Percentiles rank a stretch among this genome's conserved stretches.
phyloP scores from a whole-genome alignment of 2,329 filamentous ascomycete genomes.

The Ophiostoma himal-ulmi region DNA sequence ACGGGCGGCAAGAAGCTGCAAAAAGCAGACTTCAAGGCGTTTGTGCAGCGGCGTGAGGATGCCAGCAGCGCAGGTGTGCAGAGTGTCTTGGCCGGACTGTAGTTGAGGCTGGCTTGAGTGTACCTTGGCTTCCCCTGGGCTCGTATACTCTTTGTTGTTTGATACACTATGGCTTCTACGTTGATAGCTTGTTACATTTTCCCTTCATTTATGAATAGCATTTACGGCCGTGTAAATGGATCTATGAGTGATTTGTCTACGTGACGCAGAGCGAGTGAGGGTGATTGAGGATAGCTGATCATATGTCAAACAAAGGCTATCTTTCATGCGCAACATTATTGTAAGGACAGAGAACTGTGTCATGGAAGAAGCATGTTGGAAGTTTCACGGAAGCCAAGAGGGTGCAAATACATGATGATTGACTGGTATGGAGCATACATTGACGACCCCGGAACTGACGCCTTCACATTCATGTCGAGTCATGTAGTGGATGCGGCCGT shows the following conservation, averaged over 20 bases:
- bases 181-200: slow-evolving; percentile 1
- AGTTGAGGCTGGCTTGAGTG: background rate
- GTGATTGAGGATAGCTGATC: too few species aligned
- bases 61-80: slow-evolving; percentile 53
- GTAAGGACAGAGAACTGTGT: background rate
- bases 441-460: background rate
- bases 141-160: background rate
- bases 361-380: background rate
- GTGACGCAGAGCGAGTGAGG: background rate
- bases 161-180: background rate
- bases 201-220: background rate
- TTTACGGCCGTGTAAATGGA: background rate
- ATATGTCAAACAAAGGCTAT: too few species aligned
- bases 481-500: background rate
- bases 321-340: too few species aligned
- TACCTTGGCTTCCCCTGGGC: background rate
- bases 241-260: background rate
- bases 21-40: slow-evolving; percentile 71
- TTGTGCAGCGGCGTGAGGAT: slow-evolving; percentile 81
- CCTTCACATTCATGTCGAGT: slow-evolving; percentile 14
- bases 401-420: background rate
- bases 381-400: background rate
- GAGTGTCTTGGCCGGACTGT: slow-evolving; percentile 28
- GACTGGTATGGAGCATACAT: background rate
- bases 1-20: slow-evolving; percentile 48